phyloP scores from a whole-genome alignment of 805 yeast genomes.

The Yarrowia divulgata region DNA sequence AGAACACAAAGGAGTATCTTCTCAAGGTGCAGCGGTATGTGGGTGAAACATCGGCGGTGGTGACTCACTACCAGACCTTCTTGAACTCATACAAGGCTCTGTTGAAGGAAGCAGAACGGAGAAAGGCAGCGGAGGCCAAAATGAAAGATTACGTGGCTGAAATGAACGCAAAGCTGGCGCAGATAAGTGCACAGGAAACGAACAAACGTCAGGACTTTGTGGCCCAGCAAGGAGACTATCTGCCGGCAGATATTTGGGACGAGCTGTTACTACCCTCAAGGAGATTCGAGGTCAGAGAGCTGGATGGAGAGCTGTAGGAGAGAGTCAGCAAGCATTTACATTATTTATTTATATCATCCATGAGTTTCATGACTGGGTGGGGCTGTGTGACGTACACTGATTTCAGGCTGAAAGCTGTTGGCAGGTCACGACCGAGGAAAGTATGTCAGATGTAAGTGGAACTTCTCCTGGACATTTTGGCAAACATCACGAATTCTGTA shows the following conservation, averaged over 20 bases:
- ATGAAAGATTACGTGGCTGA: constrained; percentile 2
- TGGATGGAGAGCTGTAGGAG: constrained; percentile 7
- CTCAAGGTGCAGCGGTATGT: constrained; percentile 14
- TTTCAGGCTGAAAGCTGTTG: no score
- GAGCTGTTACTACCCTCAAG: constrained; percentile 6
- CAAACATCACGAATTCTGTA: no score
- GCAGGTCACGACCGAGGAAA: no score
- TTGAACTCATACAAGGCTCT: constrained; percentile 9
- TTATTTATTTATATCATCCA: constrained; percentile 1
- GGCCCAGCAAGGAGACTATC: constrained; percentile 24
- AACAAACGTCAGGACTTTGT: constrained; percentile 24
- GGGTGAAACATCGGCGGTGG: constrained; percentile 6
- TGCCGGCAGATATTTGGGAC: constrained; percentile 34
- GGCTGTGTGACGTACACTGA: no score
- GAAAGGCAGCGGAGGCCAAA: constrained; percentile 10
- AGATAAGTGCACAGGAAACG: constrained; percentile 11
- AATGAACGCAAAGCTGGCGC: constrained; percentile 15
- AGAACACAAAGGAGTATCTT: constrained; percentile 14
- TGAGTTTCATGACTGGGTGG: no score
- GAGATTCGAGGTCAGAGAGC: constrained; percentile 8
- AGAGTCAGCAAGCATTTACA: neutral
- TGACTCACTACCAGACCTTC: constrained; percentile 18
- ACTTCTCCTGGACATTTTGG: no score
- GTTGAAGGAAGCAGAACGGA: constrained; percentile 12
- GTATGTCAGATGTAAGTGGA: no score